phyloP scores from a whole-genome alignment of 371 early-diverging fungal species.

The Rhizopus delemar region DNA sequence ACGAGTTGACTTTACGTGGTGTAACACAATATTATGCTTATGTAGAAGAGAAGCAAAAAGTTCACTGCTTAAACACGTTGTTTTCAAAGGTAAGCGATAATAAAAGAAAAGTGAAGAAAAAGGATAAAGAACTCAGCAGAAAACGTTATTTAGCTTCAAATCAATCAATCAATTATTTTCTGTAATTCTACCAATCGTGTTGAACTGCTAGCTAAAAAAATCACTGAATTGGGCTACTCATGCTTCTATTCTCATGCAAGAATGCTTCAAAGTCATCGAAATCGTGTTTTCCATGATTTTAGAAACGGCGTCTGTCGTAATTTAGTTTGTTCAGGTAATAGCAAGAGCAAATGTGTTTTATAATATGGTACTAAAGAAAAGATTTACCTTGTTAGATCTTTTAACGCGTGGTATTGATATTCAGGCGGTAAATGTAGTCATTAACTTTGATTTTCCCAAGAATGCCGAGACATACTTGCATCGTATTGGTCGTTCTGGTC shows the following conservation, averaged over 20 bases:
- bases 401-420: slow-evolving; percentile 99
- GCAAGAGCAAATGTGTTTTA: neutral
- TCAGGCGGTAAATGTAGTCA: slow-evolving; percentile 98
- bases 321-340: slow-evolving; percentile 87
- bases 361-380: neutral
- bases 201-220: slow-evolving; percentile 96
- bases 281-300: slow-evolving; percentile 98
- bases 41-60: slow-evolving; percentile 97
- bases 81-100: slow-evolving; percentile 80
- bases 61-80: slow-evolving; percentile 96
- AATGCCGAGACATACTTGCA: slow-evolving; percentile 99
- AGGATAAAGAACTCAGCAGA: neutral
- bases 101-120: neutral
- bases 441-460: slow-evolving; percentile 99
- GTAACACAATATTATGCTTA: slow-evolving; percentile 99
- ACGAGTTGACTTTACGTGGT: slow-evolving; percentile 96
- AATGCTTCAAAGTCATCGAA: slow-evolving; percentile 97
- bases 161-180: slow-evolving; percentile 99
- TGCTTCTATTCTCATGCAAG: slow-evolving; percentile 98
- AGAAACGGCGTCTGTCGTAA: slow-evolving; percentile 94
- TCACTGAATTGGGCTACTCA: slow-evolving; percentile 97
- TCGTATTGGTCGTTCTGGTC: slow-evolving; percentile 97
- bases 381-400: slow-evolving; percentile 66
- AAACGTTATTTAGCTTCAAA: slow-evolving; percentile 71
- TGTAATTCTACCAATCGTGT: slow-evolving; percentile 98